Conservation (phyloP, 108 stramenopile species). For the Cylindrotheca fusiformis region DNA sequence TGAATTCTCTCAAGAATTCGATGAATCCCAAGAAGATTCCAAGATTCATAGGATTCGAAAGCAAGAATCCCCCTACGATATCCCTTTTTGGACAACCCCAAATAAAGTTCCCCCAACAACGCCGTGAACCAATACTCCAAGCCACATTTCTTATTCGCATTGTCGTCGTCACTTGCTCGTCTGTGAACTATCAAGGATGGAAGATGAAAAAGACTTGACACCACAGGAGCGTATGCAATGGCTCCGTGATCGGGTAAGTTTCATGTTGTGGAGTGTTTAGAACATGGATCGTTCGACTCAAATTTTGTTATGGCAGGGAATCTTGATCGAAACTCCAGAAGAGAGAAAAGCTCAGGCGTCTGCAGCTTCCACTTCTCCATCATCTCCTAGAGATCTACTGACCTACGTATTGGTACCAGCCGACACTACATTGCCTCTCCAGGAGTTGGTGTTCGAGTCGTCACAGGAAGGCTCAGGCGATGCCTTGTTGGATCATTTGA, state of each 20-base stretch:
- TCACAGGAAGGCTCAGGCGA: constrained; percentile 31
- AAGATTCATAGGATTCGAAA: no score
- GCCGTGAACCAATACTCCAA: no score
- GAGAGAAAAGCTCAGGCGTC: constrained; percentile 23
- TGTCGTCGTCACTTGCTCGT: no score
- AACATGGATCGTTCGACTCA: no score
- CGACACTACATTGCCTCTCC: constrained; percentile 48
- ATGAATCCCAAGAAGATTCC: no score
- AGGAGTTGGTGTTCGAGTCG: constrained; percentile 24
- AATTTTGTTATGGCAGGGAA: constrained; percentile 36
- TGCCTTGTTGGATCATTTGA: constrained; percentile 37
- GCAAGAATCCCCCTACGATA: no score
- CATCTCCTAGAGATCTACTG: constrained; percentile 3
- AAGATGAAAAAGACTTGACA: constrained; percentile 55
- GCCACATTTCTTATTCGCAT: no score
- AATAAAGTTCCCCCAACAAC: no score
- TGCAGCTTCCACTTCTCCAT: constrained; percentile 5
- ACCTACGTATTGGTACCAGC: constrained; percentile 60
- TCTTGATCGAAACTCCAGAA: constrained; percentile 48
- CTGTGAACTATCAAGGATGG: no score
- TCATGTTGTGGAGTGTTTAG: no score
- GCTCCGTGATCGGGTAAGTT: constrained; percentile 49
- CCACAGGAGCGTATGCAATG: constrained; percentile 53
- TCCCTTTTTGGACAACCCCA: no score
- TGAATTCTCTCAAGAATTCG: no score